phyloP scores from a whole-genome alignment of 1,284 basidiomycete species.

The Ganoderma lucidum region DNA sequence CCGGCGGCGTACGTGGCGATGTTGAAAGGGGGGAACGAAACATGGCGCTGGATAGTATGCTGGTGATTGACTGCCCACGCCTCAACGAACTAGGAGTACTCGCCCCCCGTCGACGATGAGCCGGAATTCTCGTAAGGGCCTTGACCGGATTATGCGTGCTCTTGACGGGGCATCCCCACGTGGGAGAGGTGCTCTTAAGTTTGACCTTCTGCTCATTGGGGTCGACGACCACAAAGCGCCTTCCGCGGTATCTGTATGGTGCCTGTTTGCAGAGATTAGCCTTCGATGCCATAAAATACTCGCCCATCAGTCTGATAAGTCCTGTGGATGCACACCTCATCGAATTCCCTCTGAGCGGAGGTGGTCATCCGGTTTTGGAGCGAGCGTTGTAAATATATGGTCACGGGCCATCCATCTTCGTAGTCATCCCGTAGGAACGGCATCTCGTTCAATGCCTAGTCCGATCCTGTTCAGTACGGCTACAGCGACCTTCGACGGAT shows the following conservation, averaged over 20 bases:
- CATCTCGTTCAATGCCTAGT: conserved; percentile 8
- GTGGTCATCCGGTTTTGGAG: background rate
- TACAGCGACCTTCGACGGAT: no score
- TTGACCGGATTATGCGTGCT: background rate
- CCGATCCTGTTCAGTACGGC: no score
- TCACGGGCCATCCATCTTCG: conserved; percentile 14
- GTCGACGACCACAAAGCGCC: background rate
- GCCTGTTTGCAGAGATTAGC: background rate
- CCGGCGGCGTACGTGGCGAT: no score
- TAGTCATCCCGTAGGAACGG: conserved; percentile 1
- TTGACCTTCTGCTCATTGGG: background rate
- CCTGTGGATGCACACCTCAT: background rate
- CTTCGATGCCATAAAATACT: background rate
- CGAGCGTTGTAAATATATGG: conserved; percentile 4
- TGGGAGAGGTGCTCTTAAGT: background rate
- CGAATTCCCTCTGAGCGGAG: background rate
- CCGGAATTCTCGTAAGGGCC: background rate
- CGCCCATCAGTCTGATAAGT: background rate
- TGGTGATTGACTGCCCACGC: no score
- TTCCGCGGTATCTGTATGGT: background rate
- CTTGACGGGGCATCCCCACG: background rate
- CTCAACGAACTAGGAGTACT: no score
- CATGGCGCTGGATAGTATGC: no score
- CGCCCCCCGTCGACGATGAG: background rate
- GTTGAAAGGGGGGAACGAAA: no score